Percentiles rank a stretch among this genome's conserved stretches.
Evolutionary conservation across 768 basidiomycete species (phyloP).

Genomic region (Cantharellus cinnabarinus): DNA sequence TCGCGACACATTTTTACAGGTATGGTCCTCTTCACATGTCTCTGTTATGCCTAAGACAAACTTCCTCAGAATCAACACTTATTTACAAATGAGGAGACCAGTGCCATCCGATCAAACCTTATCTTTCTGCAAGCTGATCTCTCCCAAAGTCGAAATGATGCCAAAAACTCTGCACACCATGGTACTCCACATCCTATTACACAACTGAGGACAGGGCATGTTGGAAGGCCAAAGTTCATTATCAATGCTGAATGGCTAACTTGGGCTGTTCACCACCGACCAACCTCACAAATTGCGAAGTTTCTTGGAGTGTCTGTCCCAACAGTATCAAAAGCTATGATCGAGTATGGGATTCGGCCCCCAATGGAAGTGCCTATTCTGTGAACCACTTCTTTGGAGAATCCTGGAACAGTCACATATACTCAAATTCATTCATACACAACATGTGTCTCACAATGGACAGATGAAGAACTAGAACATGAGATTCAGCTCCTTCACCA

Average conservation of each 20-base stretch:
- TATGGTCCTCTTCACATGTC: no score
- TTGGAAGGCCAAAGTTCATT: not conserved
- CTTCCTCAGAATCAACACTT: no score
- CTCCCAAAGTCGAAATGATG: not conserved
- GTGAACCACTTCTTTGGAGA: not conserved
- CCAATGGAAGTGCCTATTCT: not conserved
- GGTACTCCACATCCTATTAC: not conserved
- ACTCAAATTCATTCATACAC: not conserved
- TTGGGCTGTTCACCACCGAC: constrained; percentile 9
- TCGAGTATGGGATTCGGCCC: constrained; percentile 1
- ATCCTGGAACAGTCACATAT: constrained; percentile 8
- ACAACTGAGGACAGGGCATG: not conserved
- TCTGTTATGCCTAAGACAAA: no score
- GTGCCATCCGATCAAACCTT: not conserved
- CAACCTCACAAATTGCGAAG: constrained; percentile 8
- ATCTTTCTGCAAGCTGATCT: not conserved
- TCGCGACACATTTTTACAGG: no score
- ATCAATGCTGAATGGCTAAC: constrained; percentile 5
- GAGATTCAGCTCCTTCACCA: not conserved
- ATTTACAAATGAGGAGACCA: not conserved
- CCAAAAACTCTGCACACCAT: not conserved
- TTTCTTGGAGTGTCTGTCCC: constrained; percentile 9
- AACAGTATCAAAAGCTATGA: constrained; percentile 8
- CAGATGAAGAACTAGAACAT: constrained; percentile 9
- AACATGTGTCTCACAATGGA: not conserved